phyloP scores from a whole-genome alignment of 2,329 filamentous ascomycete genomes.

The Phoma sp. region DNA sequence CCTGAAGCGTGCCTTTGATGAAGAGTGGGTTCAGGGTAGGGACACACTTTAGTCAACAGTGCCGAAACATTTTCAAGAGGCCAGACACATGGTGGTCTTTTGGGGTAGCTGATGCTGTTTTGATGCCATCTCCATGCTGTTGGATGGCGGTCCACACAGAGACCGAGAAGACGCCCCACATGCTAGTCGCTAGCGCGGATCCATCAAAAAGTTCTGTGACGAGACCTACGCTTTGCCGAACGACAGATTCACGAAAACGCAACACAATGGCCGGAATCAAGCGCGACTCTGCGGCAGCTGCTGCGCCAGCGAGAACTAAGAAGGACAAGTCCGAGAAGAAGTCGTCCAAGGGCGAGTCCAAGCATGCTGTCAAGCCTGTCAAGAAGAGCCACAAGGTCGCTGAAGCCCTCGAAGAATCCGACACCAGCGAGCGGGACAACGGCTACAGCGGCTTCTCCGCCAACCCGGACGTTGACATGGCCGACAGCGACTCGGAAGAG shows the following conservation, averaged over 20 bases:
- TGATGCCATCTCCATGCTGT: not conserved
- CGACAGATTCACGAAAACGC: slow-evolving; percentile 11
- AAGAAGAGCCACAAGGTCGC: slow-evolving; percentile 41
- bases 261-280: slow-evolving; percentile 46
- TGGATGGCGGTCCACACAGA: not conserved
- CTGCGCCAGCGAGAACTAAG: slow-evolving; percentile 43
- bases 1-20: too few relatives aligned
- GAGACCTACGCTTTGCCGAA: slow-evolving; percentile 7
- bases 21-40: too few relatives aligned
- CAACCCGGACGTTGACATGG: slow-evolving; percentile 34
- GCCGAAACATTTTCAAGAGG: too few relatives aligned
- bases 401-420: slow-evolving; percentile 44
- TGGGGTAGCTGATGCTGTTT: not conserved
- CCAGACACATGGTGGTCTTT: too few relatives aligned
- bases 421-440: slow-evolving; percentile 46
- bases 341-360: slow-evolving; percentile 34
- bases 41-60: too few relatives aligned
- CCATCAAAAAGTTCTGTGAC: slow-evolving; percentile 30
- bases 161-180: slow-evolving; percentile 1
- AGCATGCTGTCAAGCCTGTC: slow-evolving; percentile 32
- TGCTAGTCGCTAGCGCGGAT: not conserved
- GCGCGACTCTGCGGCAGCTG: slow-evolving; percentile 34
- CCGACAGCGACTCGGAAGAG: slow-evolving; percentile 30
- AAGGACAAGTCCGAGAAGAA: slow-evolving; percentile 48
- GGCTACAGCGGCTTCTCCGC: slow-evolving; percentile 46